phyloP scores from a whole-genome alignment of 305 asterid species.

The Fraxinus angustifolia region DNA sequence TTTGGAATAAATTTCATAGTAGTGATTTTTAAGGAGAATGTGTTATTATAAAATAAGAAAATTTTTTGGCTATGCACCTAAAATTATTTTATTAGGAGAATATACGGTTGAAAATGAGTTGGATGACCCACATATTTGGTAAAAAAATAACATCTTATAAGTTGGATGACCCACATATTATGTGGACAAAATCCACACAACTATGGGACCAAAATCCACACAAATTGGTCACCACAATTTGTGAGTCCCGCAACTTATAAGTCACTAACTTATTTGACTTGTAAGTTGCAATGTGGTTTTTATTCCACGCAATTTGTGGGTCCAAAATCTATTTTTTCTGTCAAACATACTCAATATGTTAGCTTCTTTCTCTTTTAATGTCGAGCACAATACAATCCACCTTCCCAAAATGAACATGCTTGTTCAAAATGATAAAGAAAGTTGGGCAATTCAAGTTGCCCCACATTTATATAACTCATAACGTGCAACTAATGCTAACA shows the following conservation, averaged over 20 bases:
- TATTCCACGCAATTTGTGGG: background rate
- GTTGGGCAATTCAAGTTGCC: background rate
- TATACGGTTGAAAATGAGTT: background rate
- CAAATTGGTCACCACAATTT: background rate
- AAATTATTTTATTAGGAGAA: background rate
- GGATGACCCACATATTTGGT: background rate
- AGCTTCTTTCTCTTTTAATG: background rate
- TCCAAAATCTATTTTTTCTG: background rate
- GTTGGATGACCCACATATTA: background rate
- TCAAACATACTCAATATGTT: background rate
- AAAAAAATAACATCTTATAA: background rate
- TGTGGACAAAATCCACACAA: background rate
- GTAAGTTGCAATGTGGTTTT: background rate
- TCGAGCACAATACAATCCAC: background rate
- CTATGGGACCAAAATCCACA: background rate
- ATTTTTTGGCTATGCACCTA: background rate
- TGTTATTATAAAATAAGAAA: too few relatives aligned
- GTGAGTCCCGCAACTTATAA: background rate
- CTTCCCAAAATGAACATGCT: background rate
- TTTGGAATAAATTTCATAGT: background rate
- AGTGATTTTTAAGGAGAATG: background rate
- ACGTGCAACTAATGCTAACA: background rate
- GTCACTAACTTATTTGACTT: background rate
- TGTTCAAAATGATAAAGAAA: background rate
- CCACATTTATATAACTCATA: background rate